These are phyloP conservation scores for Mucor plumbeus DNA, from an alignment of 371 early-diverging fungal species.

Conservation along the genomic window DNA sequence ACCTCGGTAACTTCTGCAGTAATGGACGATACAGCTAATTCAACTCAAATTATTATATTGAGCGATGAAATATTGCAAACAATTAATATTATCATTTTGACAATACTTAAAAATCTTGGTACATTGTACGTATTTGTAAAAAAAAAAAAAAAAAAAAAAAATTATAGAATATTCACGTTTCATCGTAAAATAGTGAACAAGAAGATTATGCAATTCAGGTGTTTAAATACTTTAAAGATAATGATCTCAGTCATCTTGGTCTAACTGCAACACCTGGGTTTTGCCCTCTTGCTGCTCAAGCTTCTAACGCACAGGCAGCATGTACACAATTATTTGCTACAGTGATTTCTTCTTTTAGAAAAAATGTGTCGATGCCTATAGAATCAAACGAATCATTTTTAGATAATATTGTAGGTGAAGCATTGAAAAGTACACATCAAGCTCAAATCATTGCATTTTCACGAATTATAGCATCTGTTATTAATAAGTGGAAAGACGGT, in stretches of 20 bases:
- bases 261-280: background rate
- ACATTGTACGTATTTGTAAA: background rate
- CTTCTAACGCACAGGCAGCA: slow-evolving; percentile 10
- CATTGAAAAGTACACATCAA: slow-evolving; percentile 40
- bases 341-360: slow-evolving; percentile 8
- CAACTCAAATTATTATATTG: background rate
- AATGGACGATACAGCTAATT: background rate
- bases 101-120: slow-evolving; percentile 10
- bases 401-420: slow-evolving; percentile 45
- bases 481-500: slow-evolving; percentile 66
- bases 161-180: no score
- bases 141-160: background rate
- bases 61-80: slow-evolving; percentile 9
- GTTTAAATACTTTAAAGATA: slow-evolving; percentile 14
- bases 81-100: slow-evolving; percentile 10
- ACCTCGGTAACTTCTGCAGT: slow-evolving; percentile 1
- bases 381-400: slow-evolving; percentile 33
- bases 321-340: slow-evolving; percentile 19
- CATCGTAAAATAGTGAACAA: slow-evolving; percentile 15
- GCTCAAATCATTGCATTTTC: slow-evolving; percentile 49
- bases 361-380: background rate
- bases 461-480: slow-evolving; percentile 55
- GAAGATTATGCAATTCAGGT: background rate
- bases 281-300: slow-evolving; percentile 10
- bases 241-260: background rate